A percentile compares a stretch with the other conserved stretches of the same genome.
Conservation (phyloP, 2,329 filamentous ascomycete genomes). For the Zarea fungicola region DNA sequence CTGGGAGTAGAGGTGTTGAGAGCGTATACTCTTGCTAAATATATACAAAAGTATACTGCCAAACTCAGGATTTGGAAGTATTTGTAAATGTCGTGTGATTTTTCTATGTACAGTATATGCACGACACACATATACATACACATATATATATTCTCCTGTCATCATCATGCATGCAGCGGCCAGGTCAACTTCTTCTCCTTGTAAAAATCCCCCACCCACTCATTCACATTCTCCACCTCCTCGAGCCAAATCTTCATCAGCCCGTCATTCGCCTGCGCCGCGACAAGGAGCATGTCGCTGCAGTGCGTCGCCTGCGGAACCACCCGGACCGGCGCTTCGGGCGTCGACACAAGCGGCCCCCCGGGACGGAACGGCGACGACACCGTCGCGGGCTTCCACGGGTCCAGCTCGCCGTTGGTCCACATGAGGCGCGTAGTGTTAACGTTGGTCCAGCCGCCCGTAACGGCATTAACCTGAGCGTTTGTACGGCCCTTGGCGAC, state of each 20-base stretch:
- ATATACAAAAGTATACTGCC: background rate
- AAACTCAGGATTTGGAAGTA: no score
- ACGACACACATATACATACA: background rate
- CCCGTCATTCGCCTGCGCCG: conserved; percentile 45
- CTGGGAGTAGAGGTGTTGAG: no score
- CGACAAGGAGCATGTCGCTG: conserved; percentile 60
- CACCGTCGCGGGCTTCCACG: conserved; percentile 9
- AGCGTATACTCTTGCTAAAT: no score
- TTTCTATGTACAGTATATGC: background rate
- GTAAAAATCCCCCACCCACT: conserved; percentile 57
- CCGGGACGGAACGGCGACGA: conserved; percentile 3
- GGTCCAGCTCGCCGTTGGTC: conserved; percentile 10
- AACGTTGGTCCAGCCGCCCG: conserved; percentile 8
- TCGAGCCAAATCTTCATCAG: conserved; percentile 48
- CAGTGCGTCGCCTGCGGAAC: conserved; percentile 48
- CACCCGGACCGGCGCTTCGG: conserved; percentile 40
- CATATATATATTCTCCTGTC: no score
- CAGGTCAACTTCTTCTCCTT: conserved; percentile 9
- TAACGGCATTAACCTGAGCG: conserved; percentile 27
- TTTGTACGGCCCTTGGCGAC: conserved; percentile 34
- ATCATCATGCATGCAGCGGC: no score
- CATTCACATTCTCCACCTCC: conserved; percentile 51
- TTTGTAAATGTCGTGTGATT: background rate
- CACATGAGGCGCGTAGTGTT: conserved; percentile 11
- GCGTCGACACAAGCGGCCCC: conserved; percentile 32